A percentile compares a stretch with the other conserved stretches of the same genome.
phyloP scores from a whole-genome alignment of 2,329 filamentous ascomycete genomes.

The Fusarium palustre region DNA sequence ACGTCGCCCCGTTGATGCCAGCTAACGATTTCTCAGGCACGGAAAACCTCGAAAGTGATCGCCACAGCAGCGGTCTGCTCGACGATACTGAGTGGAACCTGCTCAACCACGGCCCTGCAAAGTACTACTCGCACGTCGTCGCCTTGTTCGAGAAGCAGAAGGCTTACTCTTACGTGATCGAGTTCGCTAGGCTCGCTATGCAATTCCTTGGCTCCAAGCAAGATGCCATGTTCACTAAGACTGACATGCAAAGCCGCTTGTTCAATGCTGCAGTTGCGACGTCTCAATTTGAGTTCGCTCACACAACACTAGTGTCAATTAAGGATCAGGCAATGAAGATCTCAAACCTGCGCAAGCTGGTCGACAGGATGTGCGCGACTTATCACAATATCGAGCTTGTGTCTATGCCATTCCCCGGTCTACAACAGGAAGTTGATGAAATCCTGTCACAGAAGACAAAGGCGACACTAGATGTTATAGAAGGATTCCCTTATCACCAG shows the following conservation, averaged over 20 bases:
- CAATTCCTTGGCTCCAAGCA: conserved; percentile 63
- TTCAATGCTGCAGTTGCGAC: conserved; percentile 86
- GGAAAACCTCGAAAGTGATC: conserved; percentile 59
- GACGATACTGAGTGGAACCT: conserved; percentile 79
- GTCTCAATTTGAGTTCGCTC: conserved; percentile 84
- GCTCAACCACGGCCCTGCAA: conserved; percentile 78
- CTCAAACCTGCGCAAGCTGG: conserved; percentile 76
- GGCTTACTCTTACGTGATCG: conserved; percentile 82
- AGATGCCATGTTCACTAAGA: conserved; percentile 60
- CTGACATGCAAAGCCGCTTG: conserved; percentile 82
- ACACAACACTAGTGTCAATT: conserved; percentile 80
- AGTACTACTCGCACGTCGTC: conserved; percentile 89
- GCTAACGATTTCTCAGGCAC: conserved; percentile 57
- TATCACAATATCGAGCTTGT: conserved; percentile 75
- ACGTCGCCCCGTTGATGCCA: background rate
- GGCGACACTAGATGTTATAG: conserved; percentile 72
- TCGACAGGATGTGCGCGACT: conserved; percentile 76
- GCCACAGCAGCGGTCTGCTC: conserved; percentile 74
- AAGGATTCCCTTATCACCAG: conserved; percentile 84
- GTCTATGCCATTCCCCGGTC: conserved; percentile 79
- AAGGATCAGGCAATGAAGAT: conserved; percentile 77
- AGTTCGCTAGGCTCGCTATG: conserved; percentile 82
- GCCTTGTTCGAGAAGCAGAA: conserved; percentile 82
- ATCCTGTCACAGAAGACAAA: conserved; percentile 79
- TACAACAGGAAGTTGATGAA: conserved; percentile 82